Evolutionary conservation across 768 basidiomycete species (phyloP).

Genomic region (Tulasnella sp.): DNA sequence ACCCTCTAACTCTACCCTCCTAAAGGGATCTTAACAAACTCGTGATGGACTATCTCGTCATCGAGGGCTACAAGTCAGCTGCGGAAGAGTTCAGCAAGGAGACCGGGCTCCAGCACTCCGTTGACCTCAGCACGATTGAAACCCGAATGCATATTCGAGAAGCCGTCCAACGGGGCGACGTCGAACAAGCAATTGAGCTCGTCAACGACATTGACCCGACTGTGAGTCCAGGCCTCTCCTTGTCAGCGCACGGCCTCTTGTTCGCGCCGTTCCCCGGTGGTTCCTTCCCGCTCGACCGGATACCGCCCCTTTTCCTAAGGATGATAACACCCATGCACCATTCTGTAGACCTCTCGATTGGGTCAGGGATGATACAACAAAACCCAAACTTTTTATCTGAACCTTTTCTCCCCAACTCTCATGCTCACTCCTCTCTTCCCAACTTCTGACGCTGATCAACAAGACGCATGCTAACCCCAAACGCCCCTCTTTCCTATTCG

Average conservation of each 20-base stretch:
- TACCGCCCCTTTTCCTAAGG: constrained; percentile 45
- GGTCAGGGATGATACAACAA: constrained; percentile 79
- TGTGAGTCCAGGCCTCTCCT: constrained; percentile 53
- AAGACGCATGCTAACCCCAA: constrained; percentile 15
- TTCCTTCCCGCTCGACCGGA: constrained; percentile 19
- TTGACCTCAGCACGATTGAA: constrained; percentile 90
- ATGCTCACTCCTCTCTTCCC: not conserved
- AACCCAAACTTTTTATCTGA: constrained; percentile 61
- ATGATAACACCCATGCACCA: constrained; percentile 99
- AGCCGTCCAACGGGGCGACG: constrained; percentile 88
- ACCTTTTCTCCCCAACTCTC: constrained; percentile 17
- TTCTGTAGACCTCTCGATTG: constrained; percentile 64
- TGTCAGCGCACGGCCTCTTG: constrained; percentile 10
- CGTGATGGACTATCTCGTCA: constrained; percentile 96
- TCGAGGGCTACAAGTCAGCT: constrained; percentile 94
- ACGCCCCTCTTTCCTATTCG: constrained; percentile 29
- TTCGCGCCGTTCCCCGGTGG: constrained; percentile 9
- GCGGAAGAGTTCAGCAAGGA: constrained; percentile 94
- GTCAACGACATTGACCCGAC: constrained; percentile 96
- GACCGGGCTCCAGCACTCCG: constrained; percentile 64
- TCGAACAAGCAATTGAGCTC: constrained; percentile 90
- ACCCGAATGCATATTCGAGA: constrained; percentile 92
- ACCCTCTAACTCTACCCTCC: constrained; percentile 35
- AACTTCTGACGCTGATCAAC: constrained; percentile 26
- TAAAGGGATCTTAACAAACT: constrained; percentile 87